These are phyloP conservation scores for Fraxinus excelsior DNA, from an alignment of 257 asterid species.

Conservation along the genomic window DNA sequence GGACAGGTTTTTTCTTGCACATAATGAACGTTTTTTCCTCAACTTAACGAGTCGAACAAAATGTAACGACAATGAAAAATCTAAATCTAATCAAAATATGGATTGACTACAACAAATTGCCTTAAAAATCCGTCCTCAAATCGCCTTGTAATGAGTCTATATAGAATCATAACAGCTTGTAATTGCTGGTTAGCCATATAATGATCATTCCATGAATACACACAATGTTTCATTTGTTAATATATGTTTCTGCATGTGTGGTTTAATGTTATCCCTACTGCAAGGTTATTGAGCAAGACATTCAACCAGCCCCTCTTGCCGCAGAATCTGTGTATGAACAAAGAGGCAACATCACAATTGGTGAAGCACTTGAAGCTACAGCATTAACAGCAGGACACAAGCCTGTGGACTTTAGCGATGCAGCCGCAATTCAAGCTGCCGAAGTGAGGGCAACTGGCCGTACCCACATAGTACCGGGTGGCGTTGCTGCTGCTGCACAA, in stretches of 20 bases:
- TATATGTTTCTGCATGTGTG: background rate
- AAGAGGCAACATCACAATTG: constrained; percentile 73
- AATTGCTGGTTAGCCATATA: background rate
- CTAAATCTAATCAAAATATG: no score
- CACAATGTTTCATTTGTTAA: background rate
- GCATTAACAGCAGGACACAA: constrained; percentile 82
- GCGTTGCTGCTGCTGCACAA: constrained; percentile 97
- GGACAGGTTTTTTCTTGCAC: constrained; percentile 23
- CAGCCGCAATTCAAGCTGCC: constrained; percentile 97
- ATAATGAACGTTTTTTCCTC: background rate
- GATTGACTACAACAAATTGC: no score
- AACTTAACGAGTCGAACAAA: no score
- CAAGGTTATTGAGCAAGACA: constrained; percentile 34
- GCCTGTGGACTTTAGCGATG: constrained; percentile 91
- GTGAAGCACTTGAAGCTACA: constrained; percentile 96
- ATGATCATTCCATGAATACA: background rate
- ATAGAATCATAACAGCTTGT: background rate
- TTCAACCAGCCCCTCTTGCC: constrained; percentile 21
- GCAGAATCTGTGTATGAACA: constrained; percentile 32
- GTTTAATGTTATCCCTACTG: background rate
- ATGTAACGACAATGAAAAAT: no score
- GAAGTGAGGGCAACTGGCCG: constrained; percentile 98
- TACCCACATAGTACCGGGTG: constrained; percentile 87
- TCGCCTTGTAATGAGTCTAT: background rate
- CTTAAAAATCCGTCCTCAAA: background rate